Base-by-base conservation (phyloP, 2,329 filamentous ascomycete species). In the Penicillium sp. region DNA sequence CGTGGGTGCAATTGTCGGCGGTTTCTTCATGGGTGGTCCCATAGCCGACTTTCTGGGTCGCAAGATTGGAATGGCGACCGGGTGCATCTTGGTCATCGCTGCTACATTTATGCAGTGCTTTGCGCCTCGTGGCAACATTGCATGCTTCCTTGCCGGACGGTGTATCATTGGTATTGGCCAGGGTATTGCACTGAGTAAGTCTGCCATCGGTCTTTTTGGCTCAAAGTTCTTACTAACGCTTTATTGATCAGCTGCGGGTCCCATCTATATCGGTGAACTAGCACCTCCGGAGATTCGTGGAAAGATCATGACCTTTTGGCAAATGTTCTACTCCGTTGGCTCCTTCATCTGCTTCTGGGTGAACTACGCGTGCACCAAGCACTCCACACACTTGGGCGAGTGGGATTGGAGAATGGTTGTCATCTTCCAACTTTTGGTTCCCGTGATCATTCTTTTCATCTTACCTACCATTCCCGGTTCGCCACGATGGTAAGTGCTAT, bases 341-440 rank as follows among this genome's bases (percentile, higher is more conserved):
- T 78, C 75, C 12, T 84, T 83, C 66, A 79, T 84, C 56, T 81
- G 79, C 44, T 82, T 80, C 70, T 78, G 75, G 82, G 79, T 85
- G 61, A 82, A 81, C 64, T 86, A 77, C 57, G 82, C 77, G 15
- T 80, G 79, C 63, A 75, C 75, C 32, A 73, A 80, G 60, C 70
- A 84, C 65, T 72, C 37, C 58, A 69, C 37, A 70, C 57, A 37
- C 75, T 86, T 5, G n/a, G 83, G 83, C 33, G 73, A 87, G 57
- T 86, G 83, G 84, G 82, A 86, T 66, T 87, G 83, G 83, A 80
- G 78, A 59, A 78, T 85, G 72, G 81, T 87, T 13, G 79, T 86
- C 54, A 81, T 87, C 53, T 86, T 87, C 73, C 84, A 87, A 68
- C 73, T 85, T 43, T 66, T 87, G n/a, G 75, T 85, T 22, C 84